Evolutionary conservation across 306 rosid species (phyloP), one percentile per base, ranked within the genome.

Genomic region (Cyamopsis tetragonoloba): DNA sequence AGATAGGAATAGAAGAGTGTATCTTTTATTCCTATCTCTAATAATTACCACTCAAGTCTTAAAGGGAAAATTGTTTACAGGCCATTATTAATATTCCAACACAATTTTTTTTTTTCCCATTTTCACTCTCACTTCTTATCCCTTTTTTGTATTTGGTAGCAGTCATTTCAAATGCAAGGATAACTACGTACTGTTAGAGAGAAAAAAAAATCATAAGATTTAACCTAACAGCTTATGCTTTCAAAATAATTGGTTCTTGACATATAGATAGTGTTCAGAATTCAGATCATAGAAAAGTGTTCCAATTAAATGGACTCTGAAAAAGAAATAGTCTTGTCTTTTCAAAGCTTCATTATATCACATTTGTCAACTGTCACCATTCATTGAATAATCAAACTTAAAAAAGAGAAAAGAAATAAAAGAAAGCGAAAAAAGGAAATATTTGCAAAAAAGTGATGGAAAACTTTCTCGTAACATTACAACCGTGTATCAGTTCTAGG

Each of bases 351-450:
- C 42, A 35, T 23, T 19, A 34, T 42, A 70, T 31, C 34, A 20
- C 66, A 7, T 51, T 34, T 54, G 41, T 42, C 57, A 74, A 42
- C 50, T 54, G 41, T 42, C 57, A 74, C 51, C 50, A 41, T 50
- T 51, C 64, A 62, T 62, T 19, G 4, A 49, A 72, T 26, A 62
- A 49, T 73, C 64, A 53, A 42, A 56, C 67, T 42, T 22, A 12
- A 35, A 30, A 10, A 6, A 14, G 22, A 48, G 1, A 73, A 46
- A 27, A 10, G 0, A 44, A 56, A 43, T 42, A 38, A 38, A 61
- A 7, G 14, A 8, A 7, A 9, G 7, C 0, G 11, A 47, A 20
- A 10, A 50, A 24, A 0, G 12, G 20, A 22, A n/a, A n/a, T n/a
- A n/a, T n/a, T n/a, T n/a, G n/a, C n/a, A n/a, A n/a, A n/a, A n/a